These are phyloP conservation scores for Tolypocladium guangdongense DNA, from an alignment of 2,329 filamentous ascomycete species.

Conservation along the genomic window DNA sequence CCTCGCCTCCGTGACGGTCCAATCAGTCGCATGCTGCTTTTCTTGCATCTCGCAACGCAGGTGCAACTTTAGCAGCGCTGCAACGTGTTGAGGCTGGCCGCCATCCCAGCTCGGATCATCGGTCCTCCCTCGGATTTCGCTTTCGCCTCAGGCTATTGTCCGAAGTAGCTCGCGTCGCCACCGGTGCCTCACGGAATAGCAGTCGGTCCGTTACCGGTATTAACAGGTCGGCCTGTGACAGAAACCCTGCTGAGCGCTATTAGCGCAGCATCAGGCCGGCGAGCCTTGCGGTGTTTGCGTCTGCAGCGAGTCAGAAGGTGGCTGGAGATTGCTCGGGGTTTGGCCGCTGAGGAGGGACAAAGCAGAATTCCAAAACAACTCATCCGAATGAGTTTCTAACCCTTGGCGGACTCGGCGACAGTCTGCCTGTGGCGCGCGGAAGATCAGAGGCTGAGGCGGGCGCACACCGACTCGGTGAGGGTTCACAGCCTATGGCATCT, in stretches of 20 bases:
- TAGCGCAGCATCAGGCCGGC: not conserved
- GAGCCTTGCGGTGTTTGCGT: not conserved
- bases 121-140: not conserved
- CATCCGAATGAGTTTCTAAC: not conserved
- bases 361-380: not conserved
- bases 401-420: not conserved
- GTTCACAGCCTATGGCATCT: not conserved
- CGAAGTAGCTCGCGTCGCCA: not conserved
- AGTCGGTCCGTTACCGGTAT: not conserved
- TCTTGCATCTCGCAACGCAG: not conserved
- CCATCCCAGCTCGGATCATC: not conserved
- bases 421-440: not conserved
- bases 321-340: not conserved
- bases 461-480: not conserved
- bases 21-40: conserved; percentile 2
- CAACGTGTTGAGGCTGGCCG: not conserved
- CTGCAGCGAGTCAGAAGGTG: not conserved
- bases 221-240: not conserved
- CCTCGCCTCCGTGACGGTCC: not conserved
- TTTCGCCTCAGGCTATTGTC: not conserved
- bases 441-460: not conserved
- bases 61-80: not conserved
- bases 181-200: not conserved
- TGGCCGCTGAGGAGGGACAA: not conserved
- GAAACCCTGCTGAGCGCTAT: too few relatives aligned